phyloP scores from a whole-genome alignment of 2,329 filamentous ascomycete genomes.

The Xylaria hypoxylon region DNA sequence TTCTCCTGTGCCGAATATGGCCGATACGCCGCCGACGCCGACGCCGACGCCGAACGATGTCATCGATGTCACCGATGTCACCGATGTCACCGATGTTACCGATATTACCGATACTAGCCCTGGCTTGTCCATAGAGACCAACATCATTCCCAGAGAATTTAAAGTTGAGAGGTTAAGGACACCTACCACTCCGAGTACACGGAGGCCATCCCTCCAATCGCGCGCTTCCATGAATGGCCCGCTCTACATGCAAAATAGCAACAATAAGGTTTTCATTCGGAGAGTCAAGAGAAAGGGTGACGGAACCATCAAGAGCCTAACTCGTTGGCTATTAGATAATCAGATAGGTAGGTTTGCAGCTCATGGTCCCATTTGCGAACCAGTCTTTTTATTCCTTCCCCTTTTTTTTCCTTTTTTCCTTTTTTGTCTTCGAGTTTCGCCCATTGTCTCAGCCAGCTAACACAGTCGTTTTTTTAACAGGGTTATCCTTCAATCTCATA shows the following conservation, averaged over 20 bases:
- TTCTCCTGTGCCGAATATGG: constrained; percentile 29
- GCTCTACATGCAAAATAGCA: constrained; percentile 67
- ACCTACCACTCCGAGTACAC: constrained; percentile 43
- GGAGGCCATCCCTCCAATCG: constrained; percentile 48
- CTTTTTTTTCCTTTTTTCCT: too few relatives aligned
- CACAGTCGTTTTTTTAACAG: constrained; percentile 57
- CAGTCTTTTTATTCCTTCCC: background rate
- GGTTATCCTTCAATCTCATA: constrained; percentile 86
- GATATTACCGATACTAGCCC: constrained; percentile 37
- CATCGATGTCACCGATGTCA: constrained; percentile 22
- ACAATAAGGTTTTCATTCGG: constrained; percentile 66
- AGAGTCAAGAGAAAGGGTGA: constrained; percentile 72
- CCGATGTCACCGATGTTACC: constrained; percentile 13
- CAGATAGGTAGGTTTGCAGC: constrained; percentile 73
- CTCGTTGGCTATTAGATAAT: constrained; percentile 79
- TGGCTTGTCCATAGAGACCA: constrained; percentile 37
- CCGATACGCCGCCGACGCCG: constrained; percentile 27
- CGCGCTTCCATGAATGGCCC: constrained; percentile 64
- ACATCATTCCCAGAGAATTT: constrained; percentile 28
- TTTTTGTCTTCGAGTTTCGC: background rate
- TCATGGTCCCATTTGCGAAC: background rate
- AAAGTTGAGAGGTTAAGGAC: constrained; percentile 48
- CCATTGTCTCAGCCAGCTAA: constrained; percentile 36
- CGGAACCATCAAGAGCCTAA: constrained; percentile 69
- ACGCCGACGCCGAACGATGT: constrained; percentile 4